Conservation (phyloP, 306 rosid genomes). For the Hippophae gyantsensis region DNA sequence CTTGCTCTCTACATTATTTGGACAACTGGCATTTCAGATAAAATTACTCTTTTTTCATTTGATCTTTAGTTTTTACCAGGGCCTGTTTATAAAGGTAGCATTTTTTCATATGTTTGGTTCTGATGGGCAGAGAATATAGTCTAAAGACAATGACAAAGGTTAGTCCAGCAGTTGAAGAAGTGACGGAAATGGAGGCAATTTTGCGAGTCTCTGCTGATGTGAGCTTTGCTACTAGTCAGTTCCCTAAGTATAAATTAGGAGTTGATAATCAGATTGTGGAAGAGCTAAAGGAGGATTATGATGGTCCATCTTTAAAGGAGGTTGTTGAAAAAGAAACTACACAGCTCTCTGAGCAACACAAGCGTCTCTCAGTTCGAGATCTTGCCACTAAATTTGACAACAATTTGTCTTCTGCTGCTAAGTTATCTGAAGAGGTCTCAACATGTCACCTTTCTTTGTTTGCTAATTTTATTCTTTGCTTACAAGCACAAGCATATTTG, state of each 20-base stretch:
- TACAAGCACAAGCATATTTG: no score
- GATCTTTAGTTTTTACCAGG: constrained; percentile 5
- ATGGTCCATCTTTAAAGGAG: constrained; percentile 65
- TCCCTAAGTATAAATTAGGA: constrained; percentile 82
- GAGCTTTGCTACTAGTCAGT: constrained; percentile 59
- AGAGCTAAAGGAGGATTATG: constrained; percentile 55
- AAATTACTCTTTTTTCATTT: constrained; percentile 7
- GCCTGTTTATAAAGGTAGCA: constrained; percentile 2
- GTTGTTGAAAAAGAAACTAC: constrained; percentile 67
- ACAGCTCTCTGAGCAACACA: constrained; percentile 73
- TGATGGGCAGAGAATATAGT: constrained; percentile 23
- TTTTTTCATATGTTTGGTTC: constrained; percentile 11
- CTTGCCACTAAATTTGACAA: constrained; percentile 95
- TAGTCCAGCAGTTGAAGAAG: constrained; percentile 60
- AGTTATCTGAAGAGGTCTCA: constrained; percentile 78
- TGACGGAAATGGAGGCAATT: constrained; percentile 45
- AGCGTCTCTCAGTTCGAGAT: constrained; percentile 94
- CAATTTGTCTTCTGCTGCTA: constrained; percentile 87
- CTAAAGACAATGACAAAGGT: constrained; percentile 69
- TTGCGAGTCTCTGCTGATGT: constrained; percentile 81
- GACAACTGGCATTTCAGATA: neutral
- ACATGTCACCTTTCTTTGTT: neutral
- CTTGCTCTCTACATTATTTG: neutral
- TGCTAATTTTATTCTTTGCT: no score
- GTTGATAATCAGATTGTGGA: constrained; percentile 68